A percentile compares a stretch with the other conserved stretches of the same genome.
Evolutionary conservation across 1,284 basidiomycete genomes (phyloP).

Genomic region (Clitocybe nebularis): DNA sequence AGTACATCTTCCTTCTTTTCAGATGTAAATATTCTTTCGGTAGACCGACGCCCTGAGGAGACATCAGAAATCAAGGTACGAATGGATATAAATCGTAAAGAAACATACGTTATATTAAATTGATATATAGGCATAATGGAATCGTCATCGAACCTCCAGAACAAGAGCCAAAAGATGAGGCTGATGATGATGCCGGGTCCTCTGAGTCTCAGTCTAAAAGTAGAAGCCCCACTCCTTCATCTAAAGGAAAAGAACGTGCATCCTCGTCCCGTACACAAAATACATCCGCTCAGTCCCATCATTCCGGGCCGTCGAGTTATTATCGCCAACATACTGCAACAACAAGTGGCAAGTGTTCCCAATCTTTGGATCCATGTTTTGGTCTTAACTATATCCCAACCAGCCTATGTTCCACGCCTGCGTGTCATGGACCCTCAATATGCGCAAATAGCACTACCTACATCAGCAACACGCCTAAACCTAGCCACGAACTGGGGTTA

Average conservation of each 20-base stretch:
- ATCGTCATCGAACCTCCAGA: constrained; percentile 55
- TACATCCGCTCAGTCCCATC: constrained; percentile 25
- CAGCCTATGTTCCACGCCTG: constrained; percentile 31
- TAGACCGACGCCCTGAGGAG: constrained; percentile 59
- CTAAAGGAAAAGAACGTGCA: constrained; percentile 38
- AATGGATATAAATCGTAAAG: constrained; percentile 7
- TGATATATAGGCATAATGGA: constrained; percentile 54
- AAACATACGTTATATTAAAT: constrained; percentile 2
- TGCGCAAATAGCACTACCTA: constrained; percentile 41
- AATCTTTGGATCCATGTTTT: constrained; percentile 9
- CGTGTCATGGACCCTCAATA: constrained; percentile 29
- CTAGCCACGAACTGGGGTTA: constrained; percentile 36
- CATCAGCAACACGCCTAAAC: constrained; percentile 46
- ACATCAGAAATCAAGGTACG: constrained; percentile 66
- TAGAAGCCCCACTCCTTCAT: constrained; percentile 44
- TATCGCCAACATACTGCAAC: constrained; percentile 56
- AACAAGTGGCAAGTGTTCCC: constrained; percentile 17
- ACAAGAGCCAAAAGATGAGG: constrained; percentile 19
- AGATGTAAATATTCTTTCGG: constrained; percentile 8
- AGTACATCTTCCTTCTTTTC: constrained; percentile 6
- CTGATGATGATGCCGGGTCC: constrained; percentile 31
- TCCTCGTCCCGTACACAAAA: constrained; percentile 19
- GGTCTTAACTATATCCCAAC: constrained; percentile 10
- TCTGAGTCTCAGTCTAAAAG: constrained; percentile 45
- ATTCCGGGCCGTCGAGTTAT: constrained; percentile 48